Conservation (phyloP, 2,329 filamentous ascomycete genomes). For the Fusarium protoensiforme region DNA sequence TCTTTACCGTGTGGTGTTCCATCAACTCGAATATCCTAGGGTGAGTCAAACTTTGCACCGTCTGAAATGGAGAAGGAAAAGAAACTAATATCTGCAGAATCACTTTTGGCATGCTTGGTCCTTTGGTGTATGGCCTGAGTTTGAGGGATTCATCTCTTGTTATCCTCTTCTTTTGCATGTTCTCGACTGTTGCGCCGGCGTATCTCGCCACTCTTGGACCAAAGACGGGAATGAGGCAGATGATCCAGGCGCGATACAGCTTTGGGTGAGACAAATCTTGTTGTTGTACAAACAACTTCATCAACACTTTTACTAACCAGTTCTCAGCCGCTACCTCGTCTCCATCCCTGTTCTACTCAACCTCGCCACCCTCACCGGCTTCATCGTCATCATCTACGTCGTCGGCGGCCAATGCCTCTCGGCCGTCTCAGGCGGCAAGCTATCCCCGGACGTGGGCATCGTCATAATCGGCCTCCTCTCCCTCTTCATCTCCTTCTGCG, state of each 20-base stretch:
- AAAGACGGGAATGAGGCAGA: conserved; percentile 72
- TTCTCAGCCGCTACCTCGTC: conserved; percentile 63
- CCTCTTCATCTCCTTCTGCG: conserved; percentile 71
- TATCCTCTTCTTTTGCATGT: conserved; percentile 71
- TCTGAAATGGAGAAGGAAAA: not conserved
- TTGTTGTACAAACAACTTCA: not conserved
- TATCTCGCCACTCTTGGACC: conserved; percentile 69
- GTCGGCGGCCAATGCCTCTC: conserved; percentile 70
- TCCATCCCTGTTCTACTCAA: conserved; percentile 71
- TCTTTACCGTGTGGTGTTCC: conserved; percentile 61
- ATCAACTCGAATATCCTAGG: conserved; percentile 61
- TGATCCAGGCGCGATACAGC: conserved; percentile 72
- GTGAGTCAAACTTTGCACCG: conserved; percentile 41
- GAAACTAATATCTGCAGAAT: conserved; percentile 53
- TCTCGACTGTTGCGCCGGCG: conserved; percentile 64
- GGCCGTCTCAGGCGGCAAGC: conserved; percentile 59
- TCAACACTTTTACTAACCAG: not conserved
- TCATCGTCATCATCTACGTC: conserved; percentile 70
- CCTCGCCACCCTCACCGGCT: conserved; percentile 71
- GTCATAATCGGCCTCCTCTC: conserved; percentile 68
- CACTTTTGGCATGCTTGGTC: conserved; percentile 72
- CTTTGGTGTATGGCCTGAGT: conserved; percentile 63
- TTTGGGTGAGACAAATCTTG: conserved; percentile 59
- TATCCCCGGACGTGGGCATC: conserved; percentile 68
- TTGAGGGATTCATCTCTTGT: conserved; percentile 67